A percentile compares a stretch with the other conserved stretches of the same genome.
Evolutionary conservation across 2,329 filamentous ascomycete species (phyloP).

Genomic region (Hypoxylon sp.): DNA sequence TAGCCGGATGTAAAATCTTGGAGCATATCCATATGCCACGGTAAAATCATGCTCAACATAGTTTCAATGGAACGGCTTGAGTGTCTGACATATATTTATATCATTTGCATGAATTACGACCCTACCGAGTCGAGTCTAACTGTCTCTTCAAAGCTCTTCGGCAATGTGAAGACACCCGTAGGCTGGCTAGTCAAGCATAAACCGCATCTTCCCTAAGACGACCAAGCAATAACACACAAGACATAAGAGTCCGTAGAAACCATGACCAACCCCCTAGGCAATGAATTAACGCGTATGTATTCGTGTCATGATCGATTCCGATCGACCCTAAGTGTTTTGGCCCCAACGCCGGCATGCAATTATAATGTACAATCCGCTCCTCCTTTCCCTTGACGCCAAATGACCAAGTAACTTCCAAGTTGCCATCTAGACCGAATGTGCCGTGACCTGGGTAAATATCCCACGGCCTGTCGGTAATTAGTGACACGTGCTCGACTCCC

Average conservation of each 20-base stretch:
- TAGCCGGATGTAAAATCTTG: not conserved
- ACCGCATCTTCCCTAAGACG: not conserved
- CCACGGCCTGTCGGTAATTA: slow-evolving; percentile 7
- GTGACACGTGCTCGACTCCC: slow-evolving; percentile 26
- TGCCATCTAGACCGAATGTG: slow-evolving; percentile 25
- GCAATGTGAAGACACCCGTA: not conserved
- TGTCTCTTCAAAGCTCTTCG: not conserved
- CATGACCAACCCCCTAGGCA: slow-evolving; percentile 3
- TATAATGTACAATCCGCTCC: slow-evolving; percentile 47
- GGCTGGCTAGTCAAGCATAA: not conserved
- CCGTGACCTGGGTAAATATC: slow-evolving; percentile 10
- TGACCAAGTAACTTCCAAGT: slow-evolving; percentile 29
- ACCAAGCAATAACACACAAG: not conserved
- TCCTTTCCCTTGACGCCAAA: slow-evolving; percentile 34
- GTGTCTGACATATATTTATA: not conserved
- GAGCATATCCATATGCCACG: not conserved
- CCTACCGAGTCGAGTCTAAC: not conserved
- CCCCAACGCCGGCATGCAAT: slow-evolving; percentile 29
- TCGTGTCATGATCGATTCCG: slow-evolving; percentile 16
- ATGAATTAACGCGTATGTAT: slow-evolving; percentile 16
- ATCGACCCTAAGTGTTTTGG: slow-evolving; percentile 27
- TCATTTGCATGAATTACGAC: not conserved
- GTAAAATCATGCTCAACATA: not conserved
- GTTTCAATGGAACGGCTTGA: not conserved
- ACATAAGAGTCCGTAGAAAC: slow-evolving; percentile 2